Evolutionary conservation across 495 filamentous ascomycete genomes (phyloP).

Genomic region (Xylaria castorea): DNA sequence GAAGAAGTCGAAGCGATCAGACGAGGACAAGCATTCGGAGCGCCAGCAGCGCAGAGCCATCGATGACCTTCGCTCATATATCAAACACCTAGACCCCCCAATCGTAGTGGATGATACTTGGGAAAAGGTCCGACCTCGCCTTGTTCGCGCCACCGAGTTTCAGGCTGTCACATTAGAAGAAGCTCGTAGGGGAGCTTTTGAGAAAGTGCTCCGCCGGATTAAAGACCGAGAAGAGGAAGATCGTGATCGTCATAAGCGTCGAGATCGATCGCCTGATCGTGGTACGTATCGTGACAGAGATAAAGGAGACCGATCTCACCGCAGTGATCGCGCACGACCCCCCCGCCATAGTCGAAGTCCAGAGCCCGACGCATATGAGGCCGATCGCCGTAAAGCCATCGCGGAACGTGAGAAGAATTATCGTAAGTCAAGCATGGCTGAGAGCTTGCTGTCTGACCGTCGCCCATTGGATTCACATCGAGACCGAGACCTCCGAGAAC

Average conservation of each 20-base stretch:
- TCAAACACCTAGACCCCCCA: slow-evolving; percentile 92
- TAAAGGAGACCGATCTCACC: slow-evolving; percentile 66
- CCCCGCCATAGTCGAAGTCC: slow-evolving; percentile 74
- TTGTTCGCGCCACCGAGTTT: slow-evolving; percentile 84
- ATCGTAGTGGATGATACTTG: slow-evolving; percentile 79
- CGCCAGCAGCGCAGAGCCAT: slow-evolving; percentile 84
- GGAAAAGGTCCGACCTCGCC: slow-evolving; percentile 78
- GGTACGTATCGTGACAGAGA: slow-evolving; percentile 64
- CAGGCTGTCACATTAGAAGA: slow-evolving; percentile 82
- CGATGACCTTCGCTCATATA: slow-evolving; percentile 82
- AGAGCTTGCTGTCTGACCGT: slow-evolving; percentile 63
- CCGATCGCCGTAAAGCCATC: slow-evolving; percentile 83
- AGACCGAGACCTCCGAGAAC: slow-evolving; percentile 62
- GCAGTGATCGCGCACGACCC: slow-evolving; percentile 58
- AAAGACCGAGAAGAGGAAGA: slow-evolving; percentile 94
- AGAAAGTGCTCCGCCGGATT: slow-evolving; percentile 88
- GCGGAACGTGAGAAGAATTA: slow-evolving; percentile 88
- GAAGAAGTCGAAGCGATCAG: slow-evolving; percentile 66
- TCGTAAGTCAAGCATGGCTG: slow-evolving; percentile 75
- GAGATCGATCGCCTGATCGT: slow-evolving; percentile 66
- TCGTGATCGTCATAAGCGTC: slow-evolving; percentile 69
- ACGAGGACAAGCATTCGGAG: slow-evolving; percentile 87
- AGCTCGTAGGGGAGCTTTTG: slow-evolving; percentile 81
- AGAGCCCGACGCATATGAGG: slow-evolving; percentile 86
- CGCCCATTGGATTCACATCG: slow-evolving; percentile 48